phyloP scores from a whole-genome alignment of 257 asterid genomes.

The Nicotiana otophora region DNA sequence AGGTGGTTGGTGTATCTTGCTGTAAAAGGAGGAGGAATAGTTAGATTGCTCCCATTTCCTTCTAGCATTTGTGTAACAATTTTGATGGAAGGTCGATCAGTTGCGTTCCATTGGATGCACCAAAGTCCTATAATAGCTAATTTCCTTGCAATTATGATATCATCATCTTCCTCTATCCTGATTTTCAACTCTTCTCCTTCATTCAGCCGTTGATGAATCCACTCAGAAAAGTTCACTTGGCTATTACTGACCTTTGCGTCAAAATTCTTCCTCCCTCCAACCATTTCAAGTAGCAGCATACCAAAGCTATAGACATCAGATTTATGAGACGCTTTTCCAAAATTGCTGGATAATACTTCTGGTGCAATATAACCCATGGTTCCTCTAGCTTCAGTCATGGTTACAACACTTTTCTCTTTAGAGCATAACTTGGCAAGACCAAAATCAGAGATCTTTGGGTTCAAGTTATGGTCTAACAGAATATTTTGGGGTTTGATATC shows the following conservation, averaged over 20 bases:
- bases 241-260: conserved; percentile 8
- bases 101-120: conserved; percentile 39
- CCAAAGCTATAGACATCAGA: conserved; percentile 35
- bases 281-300: conserved; percentile 37
- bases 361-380: conserved; percentile 40
- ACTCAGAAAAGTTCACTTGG: conserved; percentile 26
- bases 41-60: conserved; percentile 18
- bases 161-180: conserved; percentile 8
- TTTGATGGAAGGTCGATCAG: conserved; percentile 27
- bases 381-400: conserved; percentile 34
- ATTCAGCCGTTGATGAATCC: conserved; percentile 26
- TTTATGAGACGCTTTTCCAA: conserved; percentile 28
- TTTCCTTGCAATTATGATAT: conserved; percentile 11
- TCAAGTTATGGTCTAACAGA: conserved; percentile 23
- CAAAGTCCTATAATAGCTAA: conserved; percentile 19
- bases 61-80: conserved; percentile 30
- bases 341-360: conserved; percentile 30
- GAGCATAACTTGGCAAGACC: conserved; percentile 31
- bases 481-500: conserved; percentile 26
- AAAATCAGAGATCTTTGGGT: conserved; percentile 33
- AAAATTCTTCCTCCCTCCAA: conserved; percentile 31
- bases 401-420: conserved; percentile 19
- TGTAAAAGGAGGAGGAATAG: conserved; percentile 29
- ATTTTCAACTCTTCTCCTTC: conserved; percentile 12
- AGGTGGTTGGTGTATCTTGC: not conserved